A percentile compares a stretch with the other conserved stretches of the same genome.
Evolutionary conservation across 1,284 basidiomycete genomes (phyloP).

Genomic region (Trichosporon sp.): DNA sequence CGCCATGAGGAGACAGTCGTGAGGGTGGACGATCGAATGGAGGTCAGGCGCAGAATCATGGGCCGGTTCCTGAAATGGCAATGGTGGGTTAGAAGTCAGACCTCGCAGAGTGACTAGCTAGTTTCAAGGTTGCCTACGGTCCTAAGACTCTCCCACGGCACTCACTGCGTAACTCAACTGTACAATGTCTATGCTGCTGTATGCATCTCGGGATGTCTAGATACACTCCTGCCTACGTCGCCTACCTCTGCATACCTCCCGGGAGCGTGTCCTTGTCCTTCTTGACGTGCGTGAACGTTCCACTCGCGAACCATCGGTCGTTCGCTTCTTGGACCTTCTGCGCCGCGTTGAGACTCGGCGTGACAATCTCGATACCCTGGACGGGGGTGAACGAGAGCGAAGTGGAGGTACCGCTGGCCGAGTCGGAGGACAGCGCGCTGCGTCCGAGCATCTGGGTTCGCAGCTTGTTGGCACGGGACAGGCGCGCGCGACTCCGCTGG

Average conservation of each 20-base stretch:
- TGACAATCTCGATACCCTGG: slow-evolving; percentile 93
- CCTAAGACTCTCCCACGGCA: too few species aligned
- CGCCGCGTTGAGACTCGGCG: slow-evolving; percentile 68
- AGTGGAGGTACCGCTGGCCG: slow-evolving; percentile 78
- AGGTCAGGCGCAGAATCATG: too few species aligned
- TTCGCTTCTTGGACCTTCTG: slow-evolving; percentile 87
- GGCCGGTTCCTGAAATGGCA: too few species aligned
- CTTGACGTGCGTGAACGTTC: slow-evolving; percentile 66
- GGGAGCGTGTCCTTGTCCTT: slow-evolving; percentile 51
- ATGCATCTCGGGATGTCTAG: slow-evolving; percentile 1
- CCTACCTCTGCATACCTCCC: slow-evolving; percentile 38
- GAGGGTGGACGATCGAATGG: neutral
- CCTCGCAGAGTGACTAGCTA: too few species aligned
- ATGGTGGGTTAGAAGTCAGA: too few species aligned
- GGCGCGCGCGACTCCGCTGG: slow-evolving; percentile 39
- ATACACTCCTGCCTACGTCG: neutral
- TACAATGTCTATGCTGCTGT: slow-evolving; percentile 11
- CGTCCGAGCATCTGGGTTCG: slow-evolving; percentile 79
- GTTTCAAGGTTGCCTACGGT: too few species aligned
- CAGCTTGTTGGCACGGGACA: slow-evolving; percentile 94
- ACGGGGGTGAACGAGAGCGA: slow-evolving; percentile 93
- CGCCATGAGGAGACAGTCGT: too few species aligned
- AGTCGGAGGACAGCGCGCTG: slow-evolving; percentile 63
- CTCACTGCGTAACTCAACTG: neutral
- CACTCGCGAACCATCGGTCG: slow-evolving; percentile 85